phyloP scores from a whole-genome alignment of 1,139 yeast species.

The Debaryomyces fabryi region DNA sequence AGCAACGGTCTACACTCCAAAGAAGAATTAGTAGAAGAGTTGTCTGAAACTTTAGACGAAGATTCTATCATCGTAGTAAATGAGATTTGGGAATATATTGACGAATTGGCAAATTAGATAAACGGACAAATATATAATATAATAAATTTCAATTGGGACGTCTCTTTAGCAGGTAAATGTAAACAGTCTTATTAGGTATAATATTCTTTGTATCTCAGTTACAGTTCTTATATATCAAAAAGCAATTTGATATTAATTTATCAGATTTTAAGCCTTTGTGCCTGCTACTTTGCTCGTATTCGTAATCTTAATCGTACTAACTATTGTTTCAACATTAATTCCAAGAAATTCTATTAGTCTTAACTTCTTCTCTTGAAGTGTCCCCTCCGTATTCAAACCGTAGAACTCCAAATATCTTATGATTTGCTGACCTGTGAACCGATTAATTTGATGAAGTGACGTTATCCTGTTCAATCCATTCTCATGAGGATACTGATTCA shows the following conservation, averaged over 20 bases:
- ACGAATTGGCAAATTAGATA: not conserved
- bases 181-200: too few species aligned
- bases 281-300: too few species aligned
- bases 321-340: not conserved
- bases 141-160: not conserved
- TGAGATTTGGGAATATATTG: slow-evolving; percentile 33
- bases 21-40: slow-evolving; percentile 41
- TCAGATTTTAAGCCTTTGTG: too few species aligned
- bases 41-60: slow-evolving; percentile 57
- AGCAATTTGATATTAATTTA: too few species aligned
- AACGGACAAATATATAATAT: not conserved
- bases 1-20: slow-evolving; percentile 31
- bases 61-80: slow-evolving; percentile 52
- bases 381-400: not conserved
- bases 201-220: too few species aligned
- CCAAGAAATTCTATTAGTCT: slow-evolving; percentile 1
- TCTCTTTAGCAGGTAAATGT: too few species aligned
- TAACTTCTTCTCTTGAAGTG: not conserved
- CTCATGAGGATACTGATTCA: not conserved
- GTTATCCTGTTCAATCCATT: not conserved
- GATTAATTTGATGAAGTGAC: not conserved
- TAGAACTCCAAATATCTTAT: slow-evolving; percentile 4
- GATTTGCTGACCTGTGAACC: not conserved
- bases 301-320: too few species aligned
- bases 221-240: too few species aligned